These are phyloP conservation scores for Umbelopsis vinacea DNA, from an alignment of 192 early-diverging fungal species.

Conservation along the genomic window DNA sequence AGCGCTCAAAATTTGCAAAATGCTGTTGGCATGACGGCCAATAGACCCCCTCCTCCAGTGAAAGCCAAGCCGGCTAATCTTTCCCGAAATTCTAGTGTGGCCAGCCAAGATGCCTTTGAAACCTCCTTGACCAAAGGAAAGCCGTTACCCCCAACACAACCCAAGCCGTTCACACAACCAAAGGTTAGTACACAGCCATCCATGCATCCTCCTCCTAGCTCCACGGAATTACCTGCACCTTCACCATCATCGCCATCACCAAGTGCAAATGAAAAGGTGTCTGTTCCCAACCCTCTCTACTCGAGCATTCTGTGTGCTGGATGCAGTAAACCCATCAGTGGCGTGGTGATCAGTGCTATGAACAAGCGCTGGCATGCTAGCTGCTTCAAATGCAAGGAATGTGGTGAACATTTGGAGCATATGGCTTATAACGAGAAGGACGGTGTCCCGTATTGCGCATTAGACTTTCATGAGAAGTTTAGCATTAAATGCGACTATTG, in stretches of 20 bases:
- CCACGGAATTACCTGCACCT: background rate
- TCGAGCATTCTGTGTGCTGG: slow-evolving; percentile 39
- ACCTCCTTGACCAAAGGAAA: slow-evolving; percentile 3
- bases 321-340: slow-evolving; percentile 50
- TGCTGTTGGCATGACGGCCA: background rate
- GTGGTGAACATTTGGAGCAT: slow-evolving; percentile 49
- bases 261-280: background rate
- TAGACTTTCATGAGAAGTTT: slow-evolving; percentile 59
- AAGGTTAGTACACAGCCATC: background rate
- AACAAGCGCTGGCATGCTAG: slow-evolving; percentile 61
- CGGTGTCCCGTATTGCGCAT: slow-evolving; percentile 57
- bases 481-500: slow-evolving; percentile 60
- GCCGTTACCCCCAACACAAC: background rate
- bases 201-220: background rate
- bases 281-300: slow-evolving; percentile 18
- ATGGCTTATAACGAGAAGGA: slow-evolving; percentile 59
- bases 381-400: slow-evolving; percentile 55
- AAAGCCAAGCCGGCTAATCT: slow-evolving; percentile 12
- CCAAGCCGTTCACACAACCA: background rate
- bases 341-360: slow-evolving; percentile 52
- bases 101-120: background rate
- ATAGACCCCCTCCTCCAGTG: slow-evolving; percentile 3
- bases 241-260: background rate
- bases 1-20: background rate
- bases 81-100: background rate